phyloP scores from a whole-genome alignment of 306 rosid species.

The Rosa persica region DNA sequence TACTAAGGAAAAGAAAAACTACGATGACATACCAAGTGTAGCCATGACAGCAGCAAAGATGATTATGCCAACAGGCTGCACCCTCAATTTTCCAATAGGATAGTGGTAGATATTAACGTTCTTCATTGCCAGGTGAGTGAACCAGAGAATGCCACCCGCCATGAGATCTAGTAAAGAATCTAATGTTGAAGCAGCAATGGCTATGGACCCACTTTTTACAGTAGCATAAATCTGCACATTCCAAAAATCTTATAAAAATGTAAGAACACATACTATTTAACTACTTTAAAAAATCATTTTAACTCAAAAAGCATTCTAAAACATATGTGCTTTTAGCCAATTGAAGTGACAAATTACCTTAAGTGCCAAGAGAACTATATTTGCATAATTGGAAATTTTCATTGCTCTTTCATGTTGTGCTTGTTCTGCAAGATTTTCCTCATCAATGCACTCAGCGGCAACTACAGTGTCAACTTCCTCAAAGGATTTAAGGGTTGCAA shows the following conservation, averaged over 20 bases:
- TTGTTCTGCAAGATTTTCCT: slow-evolving; percentile 31
- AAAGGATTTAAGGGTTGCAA: slow-evolving; percentile 47
- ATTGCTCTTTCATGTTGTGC: slow-evolving; percentile 50
- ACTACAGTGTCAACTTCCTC: slow-evolving; percentile 38
- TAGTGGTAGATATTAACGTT: slow-evolving; percentile 67
- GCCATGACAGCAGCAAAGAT: slow-evolving; percentile 97
- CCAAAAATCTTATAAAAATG: neutral
- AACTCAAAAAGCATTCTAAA: neutral
- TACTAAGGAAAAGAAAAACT: slow-evolving; percentile 1
- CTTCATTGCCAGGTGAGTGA: slow-evolving; percentile 85
- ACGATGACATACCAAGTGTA: slow-evolving; percentile 61
- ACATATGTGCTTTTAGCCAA: neutral
- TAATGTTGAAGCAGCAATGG: slow-evolving; percentile 62
- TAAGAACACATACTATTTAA: neutral
- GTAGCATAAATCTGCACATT: slow-evolving; percentile 54
- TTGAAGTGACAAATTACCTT: slow-evolving; percentile 34
- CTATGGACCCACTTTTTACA: slow-evolving; percentile 51
- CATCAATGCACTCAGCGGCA: slow-evolving; percentile 20
- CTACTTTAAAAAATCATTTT: neutral
- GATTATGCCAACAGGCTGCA: slow-evolving; percentile 94
- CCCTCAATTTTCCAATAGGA: slow-evolving; percentile 90
- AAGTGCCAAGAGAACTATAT: slow-evolving; percentile 42
- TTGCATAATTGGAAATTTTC: slow-evolving; percentile 53
- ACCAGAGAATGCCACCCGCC: slow-evolving; percentile 98
- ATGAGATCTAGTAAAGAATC: slow-evolving; percentile 60